phyloP scores from a whole-genome alignment of 2,329 filamentous ascomycete species.

The Teratosphaeria zuluensis region DNA sequence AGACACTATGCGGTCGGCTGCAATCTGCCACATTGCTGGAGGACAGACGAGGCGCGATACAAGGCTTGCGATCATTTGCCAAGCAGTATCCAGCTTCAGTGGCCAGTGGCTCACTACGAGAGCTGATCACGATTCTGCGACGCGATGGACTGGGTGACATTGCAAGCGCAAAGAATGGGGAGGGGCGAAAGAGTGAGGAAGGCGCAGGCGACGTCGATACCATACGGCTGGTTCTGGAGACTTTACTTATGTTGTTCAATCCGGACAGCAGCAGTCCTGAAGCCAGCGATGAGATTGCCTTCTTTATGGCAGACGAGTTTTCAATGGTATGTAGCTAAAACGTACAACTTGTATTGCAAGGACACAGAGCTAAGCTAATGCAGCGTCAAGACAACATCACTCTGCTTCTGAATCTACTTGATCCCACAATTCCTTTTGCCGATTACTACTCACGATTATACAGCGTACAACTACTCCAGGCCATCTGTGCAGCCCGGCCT shows the following conservation, averaged over 20 bases:
- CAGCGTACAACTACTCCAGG: constrained; percentile 76
- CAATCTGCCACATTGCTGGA: constrained; percentile 85
- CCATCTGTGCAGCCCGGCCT: constrained; percentile 74
- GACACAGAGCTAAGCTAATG: constrained; percentile 39
- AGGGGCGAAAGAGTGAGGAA: constrained; percentile 12
- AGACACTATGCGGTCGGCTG: constrained; percentile 75
- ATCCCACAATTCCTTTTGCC: constrained; percentile 71
- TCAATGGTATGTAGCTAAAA: constrained; percentile 55
- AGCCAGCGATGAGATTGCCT: constrained; percentile 87
- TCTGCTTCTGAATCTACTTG: constrained; percentile 77
- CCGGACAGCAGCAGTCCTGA: constrained; percentile 61
- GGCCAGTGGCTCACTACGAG: constrained; percentile 81
- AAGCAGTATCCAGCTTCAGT: constrained; percentile 95
- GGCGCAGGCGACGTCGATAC: constrained; percentile 72
- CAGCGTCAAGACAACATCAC: constrained; percentile 92
- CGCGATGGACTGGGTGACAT: constrained; percentile 51
- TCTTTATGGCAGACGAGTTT: constrained; percentile 97
- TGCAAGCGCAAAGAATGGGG: constrained; percentile 3
- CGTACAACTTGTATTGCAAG: constrained; percentile 9
- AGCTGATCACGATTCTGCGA: constrained; percentile 72
- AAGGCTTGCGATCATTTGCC: constrained; percentile 87
- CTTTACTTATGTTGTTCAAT: constrained; percentile 83
- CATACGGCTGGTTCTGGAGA: constrained; percentile 89
- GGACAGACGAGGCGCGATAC: constrained; percentile 84
- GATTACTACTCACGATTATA: constrained; percentile 62